A percentile compares a stretch with the other conserved stretches of the same genome.
Evolutionary conservation across 148 eudicot species (phyloP).

Genomic region (Fagopyrum homotropicum): DNA sequence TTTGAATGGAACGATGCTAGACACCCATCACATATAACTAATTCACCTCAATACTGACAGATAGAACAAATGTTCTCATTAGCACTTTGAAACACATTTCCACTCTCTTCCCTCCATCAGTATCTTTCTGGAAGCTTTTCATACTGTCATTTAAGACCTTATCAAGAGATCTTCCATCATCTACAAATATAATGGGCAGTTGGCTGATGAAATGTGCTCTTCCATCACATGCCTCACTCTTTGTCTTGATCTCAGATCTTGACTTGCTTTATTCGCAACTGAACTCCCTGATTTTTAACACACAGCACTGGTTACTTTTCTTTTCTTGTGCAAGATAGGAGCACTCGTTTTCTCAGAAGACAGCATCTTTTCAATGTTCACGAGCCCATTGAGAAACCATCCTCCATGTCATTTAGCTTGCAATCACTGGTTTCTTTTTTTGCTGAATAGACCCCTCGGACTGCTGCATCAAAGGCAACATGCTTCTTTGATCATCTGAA

Average conservation of each 20-base stretch:
- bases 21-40: conserved; percentile 68
- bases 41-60: conserved; percentile 86
- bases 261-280: conserved; percentile 18
- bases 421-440: neutral
- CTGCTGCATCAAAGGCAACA: neutral
- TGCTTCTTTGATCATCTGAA: conserved; percentile 1
- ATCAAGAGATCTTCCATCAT: conserved; percentile 64
- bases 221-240: conserved; percentile 41
- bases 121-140: conserved; percentile 15
- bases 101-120: conserved; percentile 21
- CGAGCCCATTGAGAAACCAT: neutral
- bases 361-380: neutral
- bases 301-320: conserved; percentile 19
- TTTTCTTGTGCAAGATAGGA: conserved; percentile 23
- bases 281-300: conserved; percentile 18
- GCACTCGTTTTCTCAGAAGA: conserved; percentile 9
- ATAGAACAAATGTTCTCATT: conserved; percentile 92
- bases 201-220: conserved; percentile 70
- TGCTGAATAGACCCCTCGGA: neutral
- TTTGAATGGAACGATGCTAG: conserved; percentile 90
- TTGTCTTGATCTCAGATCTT: conserved; percentile 48
- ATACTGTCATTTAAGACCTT: conserved; percentile 31
- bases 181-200: conserved; percentile 58
- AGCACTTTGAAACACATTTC: conserved; percentile 29
- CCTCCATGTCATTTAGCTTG: neutral